A percentile compares a stretch with the other conserved stretches of the same genome.
phyloP scores from a whole-genome alignment of 495 filamentous ascomycete species.

The Hypoxylon lenormandii region DNA sequence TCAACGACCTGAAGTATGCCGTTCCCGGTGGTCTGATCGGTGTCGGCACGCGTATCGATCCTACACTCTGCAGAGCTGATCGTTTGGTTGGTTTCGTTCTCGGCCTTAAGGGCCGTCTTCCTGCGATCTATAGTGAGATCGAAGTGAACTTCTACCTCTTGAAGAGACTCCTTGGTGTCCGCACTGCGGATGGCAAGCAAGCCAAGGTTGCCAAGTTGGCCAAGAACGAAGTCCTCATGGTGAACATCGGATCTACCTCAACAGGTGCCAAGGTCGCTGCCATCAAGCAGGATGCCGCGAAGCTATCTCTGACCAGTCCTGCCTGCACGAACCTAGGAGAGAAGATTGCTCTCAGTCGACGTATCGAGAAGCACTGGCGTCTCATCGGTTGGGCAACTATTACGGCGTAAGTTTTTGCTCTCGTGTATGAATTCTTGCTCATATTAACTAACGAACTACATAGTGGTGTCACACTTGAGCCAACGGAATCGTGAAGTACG shows the following conservation, averaged over 20 bases:
- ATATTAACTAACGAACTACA: constrained; percentile 25
- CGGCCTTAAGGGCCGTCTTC: constrained; percentile 88
- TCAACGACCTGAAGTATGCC: constrained; percentile 97
- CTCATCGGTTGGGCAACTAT: constrained; percentile 98
- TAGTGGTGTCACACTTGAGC: constrained; percentile 58
- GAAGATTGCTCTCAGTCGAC: constrained; percentile 94
- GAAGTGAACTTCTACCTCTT: constrained; percentile 99
- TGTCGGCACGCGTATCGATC: constrained; percentile 96
- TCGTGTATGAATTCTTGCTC: constrained; percentile 19
- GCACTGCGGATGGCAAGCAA: constrained; percentile 97
- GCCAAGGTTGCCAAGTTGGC: constrained; percentile 97
- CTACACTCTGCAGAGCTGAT: constrained; percentile 96
- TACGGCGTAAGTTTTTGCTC: constrained; percentile 55
- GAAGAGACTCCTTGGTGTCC: constrained; percentile 91
- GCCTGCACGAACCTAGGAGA: constrained; percentile 64
- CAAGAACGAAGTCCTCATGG: constrained; percentile 99
- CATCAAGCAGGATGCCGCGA: constrained; percentile 96
- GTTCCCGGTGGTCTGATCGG: constrained; percentile 96
- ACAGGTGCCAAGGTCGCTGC: constrained; percentile 94
- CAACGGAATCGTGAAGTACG: constrained; percentile 42
- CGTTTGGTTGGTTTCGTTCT: constrained; percentile 98
- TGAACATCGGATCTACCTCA: constrained; percentile 97
- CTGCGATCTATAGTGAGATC: constrained; percentile 94
- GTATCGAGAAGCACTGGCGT: constrained; percentile 99
- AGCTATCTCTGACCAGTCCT: constrained; percentile 67